Evolutionary conservation across 75 land plant genomes (phyloP).

Genomic region (Isoetes taiwanensis): DNA sequence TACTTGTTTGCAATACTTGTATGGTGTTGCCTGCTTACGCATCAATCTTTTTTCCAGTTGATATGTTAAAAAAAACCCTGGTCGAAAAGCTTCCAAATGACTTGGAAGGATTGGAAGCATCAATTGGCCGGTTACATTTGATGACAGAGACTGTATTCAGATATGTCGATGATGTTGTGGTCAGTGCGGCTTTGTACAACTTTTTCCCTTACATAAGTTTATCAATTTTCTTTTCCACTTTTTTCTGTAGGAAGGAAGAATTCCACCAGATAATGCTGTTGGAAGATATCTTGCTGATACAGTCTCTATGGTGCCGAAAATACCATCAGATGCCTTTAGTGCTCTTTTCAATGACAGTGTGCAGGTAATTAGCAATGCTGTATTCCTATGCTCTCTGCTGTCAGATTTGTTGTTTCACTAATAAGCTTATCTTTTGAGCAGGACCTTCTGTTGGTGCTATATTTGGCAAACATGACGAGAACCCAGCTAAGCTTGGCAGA

Average conservation of each 20-base stretch:
- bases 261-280: slow-evolving; percentile 55
- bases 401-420: background rate
- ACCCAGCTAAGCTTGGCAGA: slow-evolving; percentile 90
- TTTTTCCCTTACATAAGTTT: background rate
- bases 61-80: slow-evolving; percentile 63
- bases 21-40: background rate
- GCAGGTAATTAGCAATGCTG: slow-evolving; percentile 43
- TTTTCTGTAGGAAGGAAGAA: slow-evolving; percentile 56
- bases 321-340: slow-evolving; percentile 69
- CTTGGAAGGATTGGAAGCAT: slow-evolving; percentile 84
- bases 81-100: slow-evolving; percentile 93
- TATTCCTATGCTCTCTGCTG: too few species aligned
- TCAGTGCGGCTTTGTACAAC: slow-evolving; percentile 22
- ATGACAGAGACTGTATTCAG: slow-evolving; percentile 68
- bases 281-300: slow-evolving; percentile 76
- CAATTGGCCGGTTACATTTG: slow-evolving; percentile 55
- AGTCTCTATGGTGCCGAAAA: slow-evolving; percentile 62
- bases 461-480: slow-evolving; percentile 80
- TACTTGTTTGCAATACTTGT: background rate
- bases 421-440: slow-evolving; percentile 10
- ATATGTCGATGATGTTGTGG: slow-evolving; percentile 93
- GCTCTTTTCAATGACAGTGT: slow-evolving; percentile 86
- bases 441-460: slow-evolving; percentile 70
- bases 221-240: slow-evolving; percentile 1
- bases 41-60: slow-evolving; percentile 37